Conservation (phyloP, 495 filamentous ascomycete genomes). For the Hyaloscypha bicolor region DNA sequence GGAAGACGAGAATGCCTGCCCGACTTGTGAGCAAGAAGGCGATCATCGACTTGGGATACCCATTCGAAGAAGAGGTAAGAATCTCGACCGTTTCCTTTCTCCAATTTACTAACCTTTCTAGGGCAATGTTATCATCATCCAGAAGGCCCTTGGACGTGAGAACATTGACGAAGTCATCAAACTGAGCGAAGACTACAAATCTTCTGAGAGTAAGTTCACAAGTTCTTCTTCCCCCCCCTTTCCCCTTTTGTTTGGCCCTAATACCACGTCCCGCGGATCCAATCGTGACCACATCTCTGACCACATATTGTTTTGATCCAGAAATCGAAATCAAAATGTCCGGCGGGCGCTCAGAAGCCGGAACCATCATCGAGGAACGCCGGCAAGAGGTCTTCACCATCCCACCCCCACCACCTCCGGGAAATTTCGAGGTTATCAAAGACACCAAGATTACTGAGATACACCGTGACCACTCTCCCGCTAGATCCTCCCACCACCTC, state of each 20-base stretch:
- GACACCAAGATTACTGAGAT: constrained; percentile 45
- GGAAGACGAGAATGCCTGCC: constrained; percentile 83
- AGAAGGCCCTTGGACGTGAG: constrained; percentile 79
- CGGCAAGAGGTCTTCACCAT: constrained; percentile 30
- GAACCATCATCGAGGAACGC: constrained; percentile 28
- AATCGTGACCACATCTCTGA: constrained; percentile 11
- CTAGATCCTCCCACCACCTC: constrained; percentile 20
- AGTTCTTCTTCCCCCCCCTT: constrained; percentile 20
- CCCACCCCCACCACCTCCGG: constrained; percentile 35
- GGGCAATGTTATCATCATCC: constrained; percentile 77
- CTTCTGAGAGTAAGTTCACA: constrained; percentile 36
- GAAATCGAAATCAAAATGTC: constrained; percentile 25
- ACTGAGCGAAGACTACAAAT: constrained; percentile 73
- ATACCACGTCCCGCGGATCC: constrained; percentile 4
- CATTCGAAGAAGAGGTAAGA: constrained; percentile 81
- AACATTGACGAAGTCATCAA: constrained; percentile 88
- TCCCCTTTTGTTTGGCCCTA: constrained; percentile 3
- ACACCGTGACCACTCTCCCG: constrained; percentile 39
- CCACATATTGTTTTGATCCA: constrained; percentile 18
- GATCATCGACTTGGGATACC: constrained; percentile 81
- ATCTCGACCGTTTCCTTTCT: constrained; percentile 2
- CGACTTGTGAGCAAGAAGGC: constrained; percentile 75
- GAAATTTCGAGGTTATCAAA: constrained; percentile 34
- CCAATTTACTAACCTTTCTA: constrained; percentile 35
- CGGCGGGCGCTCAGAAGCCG: constrained; percentile 27